Conservation (phyloP, 106 monocot species). For the Allium cepa region DNA sequence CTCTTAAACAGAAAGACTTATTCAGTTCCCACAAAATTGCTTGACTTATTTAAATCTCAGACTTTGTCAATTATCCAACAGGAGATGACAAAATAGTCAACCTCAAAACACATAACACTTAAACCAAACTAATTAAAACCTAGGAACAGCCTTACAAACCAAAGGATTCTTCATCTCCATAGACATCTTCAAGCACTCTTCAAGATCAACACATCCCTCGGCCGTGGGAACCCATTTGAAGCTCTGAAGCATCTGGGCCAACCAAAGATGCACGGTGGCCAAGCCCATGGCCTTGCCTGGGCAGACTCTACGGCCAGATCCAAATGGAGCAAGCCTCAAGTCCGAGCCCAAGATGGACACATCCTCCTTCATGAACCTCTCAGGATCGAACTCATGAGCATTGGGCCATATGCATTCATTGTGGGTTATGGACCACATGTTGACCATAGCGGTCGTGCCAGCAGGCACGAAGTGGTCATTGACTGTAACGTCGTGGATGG, state of each 20-base stretch:
- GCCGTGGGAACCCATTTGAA: slow-evolving; percentile 6
- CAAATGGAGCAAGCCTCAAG: slow-evolving; percentile 19
- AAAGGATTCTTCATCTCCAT: slow-evolving; percentile 21
- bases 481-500: slow-evolving; percentile 15
- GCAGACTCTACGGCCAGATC: slow-evolving; percentile 21
- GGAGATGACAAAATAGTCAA: too few species aligned
- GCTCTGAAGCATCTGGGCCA: slow-evolving; percentile 22
- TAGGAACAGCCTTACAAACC: slow-evolving; percentile 13
- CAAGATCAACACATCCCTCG: slow-evolving; percentile 7
- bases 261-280: slow-evolving; percentile 22
- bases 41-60: too few species aligned
- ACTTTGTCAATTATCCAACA: too few species aligned
- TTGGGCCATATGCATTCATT: too few species aligned
- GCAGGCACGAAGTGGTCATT: slow-evolving; percentile 8
- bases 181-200: slow-evolving; percentile 15
- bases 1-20: too few species aligned
- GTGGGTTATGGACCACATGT: slow-evolving; percentile 29
- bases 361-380: slow-evolving; percentile 16
- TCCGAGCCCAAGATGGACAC: slow-evolving; percentile 13
- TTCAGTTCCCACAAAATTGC: too few species aligned
- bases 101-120: not conserved
- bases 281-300: slow-evolving; percentile 25
- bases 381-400: slow-evolving; percentile 13
- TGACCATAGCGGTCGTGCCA: slow-evolving; percentile 24
- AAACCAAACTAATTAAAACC: slow-evolving; percentile 3